Percentiles rank a stretch among this genome's conserved stretches.
phyloP scores from a whole-genome alignment of 2,329 filamentous ascomycete species.

The Nectriaceae sp. region DNA sequence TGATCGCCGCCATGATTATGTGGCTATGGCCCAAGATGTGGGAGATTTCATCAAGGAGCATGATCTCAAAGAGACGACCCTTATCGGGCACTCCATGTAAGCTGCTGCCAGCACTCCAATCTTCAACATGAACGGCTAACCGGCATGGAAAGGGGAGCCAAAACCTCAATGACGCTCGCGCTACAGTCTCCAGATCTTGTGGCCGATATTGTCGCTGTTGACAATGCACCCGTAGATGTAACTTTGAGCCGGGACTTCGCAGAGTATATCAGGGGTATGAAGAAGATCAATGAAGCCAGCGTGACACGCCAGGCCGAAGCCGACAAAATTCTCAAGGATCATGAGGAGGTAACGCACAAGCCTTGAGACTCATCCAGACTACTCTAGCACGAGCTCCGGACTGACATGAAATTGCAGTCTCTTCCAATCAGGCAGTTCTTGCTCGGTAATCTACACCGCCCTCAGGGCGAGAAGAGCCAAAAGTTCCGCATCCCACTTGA shows the following conservation, averaged over 20 bases:
- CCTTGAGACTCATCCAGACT: neutral
- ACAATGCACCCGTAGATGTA: conserved; percentile 88
- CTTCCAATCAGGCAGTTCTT: conserved; percentile 87
- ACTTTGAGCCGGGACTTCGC: conserved; percentile 73
- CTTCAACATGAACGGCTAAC: neutral
- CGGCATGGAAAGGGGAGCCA: conserved; percentile 71
- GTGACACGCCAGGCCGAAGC: conserved; percentile 75
- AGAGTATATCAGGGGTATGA: conserved; percentile 83
- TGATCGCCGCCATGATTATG: conserved; percentile 74
- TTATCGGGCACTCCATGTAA: conserved; percentile 94
- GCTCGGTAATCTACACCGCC: conserved; percentile 76
- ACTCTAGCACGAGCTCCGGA: neutral
- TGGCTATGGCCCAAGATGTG: conserved; percentile 80
- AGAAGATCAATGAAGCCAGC: conserved; percentile 69
- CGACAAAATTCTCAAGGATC: conserved; percentile 74
- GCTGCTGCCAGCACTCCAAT: conserved; percentile 29
- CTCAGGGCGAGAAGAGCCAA: conserved; percentile 51
- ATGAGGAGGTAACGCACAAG: conserved; percentile 59
- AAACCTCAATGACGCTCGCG: conserved; percentile 86
- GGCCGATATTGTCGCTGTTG: conserved; percentile 75
- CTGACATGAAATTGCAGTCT: conserved; percentile 40
- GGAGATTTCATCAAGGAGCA: conserved; percentile 75
- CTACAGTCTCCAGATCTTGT: conserved; percentile 69
- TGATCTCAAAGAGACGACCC: conserved; percentile 66
- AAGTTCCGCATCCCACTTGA: conserved; percentile 80